These are phyloP conservation scores for Nemania sp. DNA, from an alignment of 2,329 filamentous ascomycete species.

Conservation along the genomic window DNA sequence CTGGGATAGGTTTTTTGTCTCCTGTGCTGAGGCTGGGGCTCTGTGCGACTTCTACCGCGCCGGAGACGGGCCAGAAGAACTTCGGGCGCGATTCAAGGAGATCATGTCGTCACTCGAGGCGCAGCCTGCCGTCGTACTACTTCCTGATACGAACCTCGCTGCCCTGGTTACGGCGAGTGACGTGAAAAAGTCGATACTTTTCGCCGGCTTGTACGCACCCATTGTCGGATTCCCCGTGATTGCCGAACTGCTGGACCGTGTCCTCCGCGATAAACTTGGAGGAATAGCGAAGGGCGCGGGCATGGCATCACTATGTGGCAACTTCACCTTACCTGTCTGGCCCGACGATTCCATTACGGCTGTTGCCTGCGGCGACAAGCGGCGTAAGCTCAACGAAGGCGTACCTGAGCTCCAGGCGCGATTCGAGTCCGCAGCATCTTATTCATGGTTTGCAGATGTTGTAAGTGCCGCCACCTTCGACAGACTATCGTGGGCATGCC, in stretches of 20 bases:
- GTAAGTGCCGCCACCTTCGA: conserved; percentile 31
- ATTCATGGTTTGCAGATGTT: conserved; percentile 45
- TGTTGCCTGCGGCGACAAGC: conserved; percentile 45
- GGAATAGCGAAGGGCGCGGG: conserved; percentile 10
- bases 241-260: conserved; percentile 40
- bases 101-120: conserved; percentile 42
- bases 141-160: conserved; percentile 39
- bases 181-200: conserved; percentile 45
- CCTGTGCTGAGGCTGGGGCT: conserved; percentile 50
- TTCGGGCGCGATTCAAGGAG: conserved; percentile 39
- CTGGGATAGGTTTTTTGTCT: conserved; percentile 51
- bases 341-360: conserved; percentile 38
- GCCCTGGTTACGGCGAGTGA: conserved; percentile 45
- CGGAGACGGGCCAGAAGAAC: conserved; percentile 41
- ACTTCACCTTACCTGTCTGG: conserved; percentile 33
- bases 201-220: conserved; percentile 42
- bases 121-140: conserved; percentile 42
- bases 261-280: conserved; percentile 35
- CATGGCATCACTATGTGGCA: conserved; percentile 30
- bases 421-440: conserved; percentile 39
- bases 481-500: not conserved
- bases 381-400: conserved; percentile 41
- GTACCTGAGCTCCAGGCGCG: conserved; percentile 34
- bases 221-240: conserved; percentile 39
- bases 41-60: conserved; percentile 46